Evolutionary conservation across 2,329 filamentous ascomycete genomes (phyloP), one percentile per base, ranked within the genome.

Genomic region (Trichoderma afroharzianum): DNA sequence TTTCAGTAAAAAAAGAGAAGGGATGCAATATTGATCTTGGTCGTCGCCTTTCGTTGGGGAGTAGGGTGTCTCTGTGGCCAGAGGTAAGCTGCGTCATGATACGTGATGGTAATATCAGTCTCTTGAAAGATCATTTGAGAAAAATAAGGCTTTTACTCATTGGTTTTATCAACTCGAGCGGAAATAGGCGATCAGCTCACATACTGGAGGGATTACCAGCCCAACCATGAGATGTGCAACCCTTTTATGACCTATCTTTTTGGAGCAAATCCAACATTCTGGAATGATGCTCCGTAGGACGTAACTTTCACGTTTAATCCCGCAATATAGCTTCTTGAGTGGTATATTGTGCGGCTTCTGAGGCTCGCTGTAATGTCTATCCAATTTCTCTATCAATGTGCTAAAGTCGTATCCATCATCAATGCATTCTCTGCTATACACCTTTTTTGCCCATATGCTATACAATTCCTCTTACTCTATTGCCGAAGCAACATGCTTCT

Each of bases 331-430:
- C 9, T 24, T 53, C 47, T 53, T 53, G 11, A 14, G 11, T 53
- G 47, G 33, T 36, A 53, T 53, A 24, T 53, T 3, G 14, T 3
- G 47, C 53, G 26, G 53, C 53, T 64, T 7, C 43, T 53, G 18
- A 39, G 21, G 15, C 47, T 57, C 63, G 63, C 63, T 67, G n/a
- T 55, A n/a, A 33, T 68, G 28, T 68, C 66, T 68, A 68, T 68
- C 61, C 55, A 57, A 26, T 33, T 53, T 55, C 21, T 64, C 50
- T 67, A 50, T 50, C 43, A 26, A 26, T 33, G 4, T 59, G n/a
- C 36, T 28, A 39, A 47, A n/a, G 6, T 50, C 36, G 12, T 61
- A 32, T 30, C 50, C 53, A 15, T 58, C n/a, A 6, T 68, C 39
- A 68, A 68, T 12, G 33, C n/a, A 50, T 36, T 47, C 26, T 12